Evolutionary conservation across 495 filamentous ascomycete genomes (phyloP), one percentile per base, ranked within the genome.

Genomic region (Hypoxylon fragiforme): DNA sequence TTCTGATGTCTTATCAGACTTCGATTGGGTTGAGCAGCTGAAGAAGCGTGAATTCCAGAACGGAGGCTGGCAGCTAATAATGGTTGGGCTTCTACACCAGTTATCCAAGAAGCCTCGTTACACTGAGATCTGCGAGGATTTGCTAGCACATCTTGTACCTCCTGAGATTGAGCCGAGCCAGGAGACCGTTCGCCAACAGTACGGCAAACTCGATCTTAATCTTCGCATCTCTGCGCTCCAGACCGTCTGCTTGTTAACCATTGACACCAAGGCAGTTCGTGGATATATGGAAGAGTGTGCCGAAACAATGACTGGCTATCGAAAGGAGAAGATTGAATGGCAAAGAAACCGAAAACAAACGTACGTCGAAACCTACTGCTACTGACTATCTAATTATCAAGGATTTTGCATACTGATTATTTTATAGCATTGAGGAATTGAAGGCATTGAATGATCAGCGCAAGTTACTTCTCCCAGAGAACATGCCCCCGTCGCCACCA

Each of bases 321-420:
- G 94, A 14, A 98, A 97, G 70, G 88, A 95, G 69, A 97, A 96
- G 72, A 96, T 96, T 48, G 89, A 95, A 58, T 86, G 84, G 66
- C 94, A 97, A 69, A 81, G 90, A 49, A 79, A 85, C 45, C 83
- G 88, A 62, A 97, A 94, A 68, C 77, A 79, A 68, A 79, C 81
- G 92, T 96, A 82, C 77, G 91, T 87, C 35, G 20, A 37, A 19
- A n/a, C 46, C 35, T 18, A 8, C 54, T 50, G 2, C 12, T 11
- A 13, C 24, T 55, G 37, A n/a, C n/a, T n/a, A n/a, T n/a, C n/a
- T n/a, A n/a, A n/a, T n/a, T n/a, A n/a, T n/a, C 32, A n/a, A 28
- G 22, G 7, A 11, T 50, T 38, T 44, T 13, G 12, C 60, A 44
- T 30, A 30, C 60, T 68, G 41, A 70, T 43, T 12, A 39, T 22